Evolutionary conservation across 345 rosid species (phyloP), one percentile per base, ranked within the genome.

Genomic region (Lepidium africanum): DNA sequence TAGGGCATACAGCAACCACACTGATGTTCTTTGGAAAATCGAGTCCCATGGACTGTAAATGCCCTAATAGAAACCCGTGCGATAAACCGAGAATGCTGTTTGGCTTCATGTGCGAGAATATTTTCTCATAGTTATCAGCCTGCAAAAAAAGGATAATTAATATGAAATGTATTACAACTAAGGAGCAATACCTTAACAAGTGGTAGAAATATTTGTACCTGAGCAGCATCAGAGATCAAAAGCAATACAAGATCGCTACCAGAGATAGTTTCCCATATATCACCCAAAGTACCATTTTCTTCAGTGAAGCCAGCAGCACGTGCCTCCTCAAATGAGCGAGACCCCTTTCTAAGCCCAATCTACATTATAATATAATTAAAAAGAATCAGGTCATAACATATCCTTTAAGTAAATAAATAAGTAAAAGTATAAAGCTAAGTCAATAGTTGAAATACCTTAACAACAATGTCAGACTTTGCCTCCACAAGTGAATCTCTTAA

Each of bases 1-100:
- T 87, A 45, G 96, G 93, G 41, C 96, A 90, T 2, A 90, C 96
- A 42, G 93, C 91, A 43, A 92, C 80, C 15, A 92, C 96, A 5
- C 96, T 85, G 54, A 90, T 81, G 75, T 86, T 82, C 63, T 90
- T 87, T 5, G 93, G 96, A 73, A 92, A 91, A 72, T 91, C 94
- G 5, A 81, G 83, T 43, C 92, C 94, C 41, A 47, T 15, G 0
- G 96, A 83, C 72, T 89, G 91, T 73, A 91, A 79, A 82, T 89
- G 98, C 41, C 96, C 93, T 33, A 92, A 80, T 60, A 92, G 88
- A 68, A 92, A 92, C 27, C 98, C 98, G 61, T 92, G 98, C 60
- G 98, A 92, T 73, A 92, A 87, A 58, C 98, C 96, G 0, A 92
- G 98, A 40, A 92, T 89, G 81, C 96, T 87, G 76, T 89, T 92